Base-by-base conservation (phyloP, 106 monocot species). In the Amphibolis antarctica region DNA sequence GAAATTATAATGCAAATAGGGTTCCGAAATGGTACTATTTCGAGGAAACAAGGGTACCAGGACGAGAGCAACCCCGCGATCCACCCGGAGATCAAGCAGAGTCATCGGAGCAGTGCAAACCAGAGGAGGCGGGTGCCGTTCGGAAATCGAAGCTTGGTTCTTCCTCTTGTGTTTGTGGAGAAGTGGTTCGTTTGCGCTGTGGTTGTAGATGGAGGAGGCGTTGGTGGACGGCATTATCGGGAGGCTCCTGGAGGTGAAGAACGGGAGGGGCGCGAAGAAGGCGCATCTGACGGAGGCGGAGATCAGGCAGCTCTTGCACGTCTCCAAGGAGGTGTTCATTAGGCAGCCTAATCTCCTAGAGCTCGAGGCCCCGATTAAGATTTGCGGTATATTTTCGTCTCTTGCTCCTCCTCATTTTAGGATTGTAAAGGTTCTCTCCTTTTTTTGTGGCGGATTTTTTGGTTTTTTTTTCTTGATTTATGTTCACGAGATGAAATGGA, bases 261-360 rank as follows among this genome's bases (percentile, higher is more conserved):
- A 27, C 20, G 22, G 30, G 5, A 28, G 12, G 48, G 13, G 51
- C 19, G 48, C 28, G 60, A 62, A 70, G 61, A 59, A 53, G 70
- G 51, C 26, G 12, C 46, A 50, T 47, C 22, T 70, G 11, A 47
- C 60, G 9, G 70, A 70, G 51, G 61, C 60, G 12, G 70, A 70
- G 36, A 70, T 70, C 70, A 60, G 70, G 23, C 70, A 70, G 70
- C 48, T 70, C n/a, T 61, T 60, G 29, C 11, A 15, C 3, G 50
- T 15, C 11, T 70, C 70, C 21, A 70, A 52, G 61, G 70, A 70
- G 31, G 60, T 70, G 24, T 70, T 70, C 70, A 28, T 62, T n/a
- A 22, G 21, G 5, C 70, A 70, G 61, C 70, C 70, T 23, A 70
- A 70, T 61, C 70, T 70, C n/a, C 60, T 70, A 13, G 70, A 70